Evolutionary conservation across 2,329 filamentous ascomycete species (phyloP).

Genomic region (Salinomyces thailandicus): DNA sequence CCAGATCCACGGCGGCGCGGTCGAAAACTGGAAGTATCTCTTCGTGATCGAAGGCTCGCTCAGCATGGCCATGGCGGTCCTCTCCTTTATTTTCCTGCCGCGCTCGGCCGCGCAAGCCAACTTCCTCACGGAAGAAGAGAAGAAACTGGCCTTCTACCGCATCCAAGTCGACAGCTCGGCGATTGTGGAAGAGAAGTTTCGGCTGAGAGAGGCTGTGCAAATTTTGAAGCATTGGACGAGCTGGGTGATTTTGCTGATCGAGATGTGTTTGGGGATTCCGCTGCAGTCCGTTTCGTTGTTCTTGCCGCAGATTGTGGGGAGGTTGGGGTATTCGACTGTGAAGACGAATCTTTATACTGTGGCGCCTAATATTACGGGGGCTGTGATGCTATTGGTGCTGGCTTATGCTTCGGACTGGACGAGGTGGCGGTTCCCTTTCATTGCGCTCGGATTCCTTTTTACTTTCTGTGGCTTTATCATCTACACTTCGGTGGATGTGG

Average conservation of each 20-base stretch:
- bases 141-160: constrained; percentile 58
- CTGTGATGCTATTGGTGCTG: constrained; percentile 59
- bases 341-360: constrained; percentile 66
- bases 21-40: constrained; percentile 52
- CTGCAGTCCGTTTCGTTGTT: constrained; percentile 48
- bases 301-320: constrained; percentile 46
- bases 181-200: constrained; percentile 47
- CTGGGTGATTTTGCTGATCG: constrained; percentile 46
- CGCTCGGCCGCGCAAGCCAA: constrained; percentile 50
- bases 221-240: constrained; percentile 46
- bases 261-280: constrained; percentile 50
- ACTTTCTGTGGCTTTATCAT: constrained; percentile 72
- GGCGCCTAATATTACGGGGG: constrained; percentile 65
- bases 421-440: constrained; percentile 61
- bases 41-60: constrained; percentile 51
- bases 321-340: constrained; percentile 44
- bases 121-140: constrained; percentile 58
- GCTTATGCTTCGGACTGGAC: constrained; percentile 60
- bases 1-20: constrained; percentile 39
- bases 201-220: constrained; percentile 39
- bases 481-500: constrained; percentile 58
- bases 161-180: constrained; percentile 66
- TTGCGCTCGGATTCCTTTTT: constrained; percentile 61
- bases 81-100: constrained; percentile 62
- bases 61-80: constrained; percentile 48